Evolutionary conservation across 306 rosid species (phyloP).

Genomic region (Castanea mollissima): DNA sequence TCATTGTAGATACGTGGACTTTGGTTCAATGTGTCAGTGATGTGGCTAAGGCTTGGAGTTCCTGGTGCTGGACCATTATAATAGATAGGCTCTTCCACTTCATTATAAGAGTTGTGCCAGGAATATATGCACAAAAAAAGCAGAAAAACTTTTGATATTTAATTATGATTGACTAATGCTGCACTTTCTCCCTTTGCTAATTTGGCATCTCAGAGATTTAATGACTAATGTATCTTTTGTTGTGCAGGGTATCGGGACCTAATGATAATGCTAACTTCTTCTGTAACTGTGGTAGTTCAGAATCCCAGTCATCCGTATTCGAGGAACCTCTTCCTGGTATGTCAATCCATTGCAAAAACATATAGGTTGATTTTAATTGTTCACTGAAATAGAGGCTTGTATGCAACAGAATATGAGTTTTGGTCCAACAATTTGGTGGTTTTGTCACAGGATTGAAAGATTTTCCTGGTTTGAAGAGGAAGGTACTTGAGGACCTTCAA

Average conservation of each 20-base stretch:
- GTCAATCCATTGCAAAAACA: constrained; percentile 22
- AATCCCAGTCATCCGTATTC: constrained; percentile 45
- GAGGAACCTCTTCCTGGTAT: constrained; percentile 72
- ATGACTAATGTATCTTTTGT: constrained; percentile 10
- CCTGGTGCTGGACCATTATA: neutral
- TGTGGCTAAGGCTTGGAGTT: neutral
- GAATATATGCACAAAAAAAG: too few species aligned
- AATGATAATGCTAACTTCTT: constrained; percentile 36
- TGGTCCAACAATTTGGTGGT: constrained; percentile 19
- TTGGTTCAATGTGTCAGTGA: neutral
- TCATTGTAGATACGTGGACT: neutral
- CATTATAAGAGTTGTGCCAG: too few species aligned
- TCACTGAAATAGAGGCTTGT: neutral
- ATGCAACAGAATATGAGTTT: neutral
- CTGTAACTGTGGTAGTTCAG: constrained; percentile 70
- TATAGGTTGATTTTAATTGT: neutral
- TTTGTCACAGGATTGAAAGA: constrained; percentile 51
- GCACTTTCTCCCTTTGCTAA: constrained; percentile 4
- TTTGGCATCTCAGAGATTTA: constrained; percentile 17
- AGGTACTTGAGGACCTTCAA: constrained; percentile 43
- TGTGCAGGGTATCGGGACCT: constrained; percentile 61
- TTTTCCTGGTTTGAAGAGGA: constrained; percentile 76
- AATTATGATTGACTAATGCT: constrained; percentile 7
- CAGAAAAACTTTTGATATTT: neutral
- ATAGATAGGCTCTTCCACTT: neutral